Evolutionary conservation across 2,329 filamentous ascomycete species (phyloP).

Genomic region (Sclerotinia glacialis): DNA sequence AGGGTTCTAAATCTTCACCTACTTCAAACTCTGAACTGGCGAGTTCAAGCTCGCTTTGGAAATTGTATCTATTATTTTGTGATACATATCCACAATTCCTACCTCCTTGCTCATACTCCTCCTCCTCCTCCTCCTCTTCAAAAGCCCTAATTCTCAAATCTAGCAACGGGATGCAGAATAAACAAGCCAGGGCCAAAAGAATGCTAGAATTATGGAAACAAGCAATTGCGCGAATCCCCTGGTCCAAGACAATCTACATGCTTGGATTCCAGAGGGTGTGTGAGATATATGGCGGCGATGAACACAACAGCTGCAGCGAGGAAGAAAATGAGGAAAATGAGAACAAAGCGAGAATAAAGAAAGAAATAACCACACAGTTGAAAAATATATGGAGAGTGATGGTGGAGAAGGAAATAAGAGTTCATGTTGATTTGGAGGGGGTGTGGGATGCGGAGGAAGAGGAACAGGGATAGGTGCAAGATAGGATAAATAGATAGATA

Average conservation of each 20-base stretch:
- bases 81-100: slow-evolving; percentile 42
- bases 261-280: slow-evolving; percentile 50
- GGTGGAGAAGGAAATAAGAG: slow-evolving; percentile 58
- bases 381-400: slow-evolving; percentile 54
- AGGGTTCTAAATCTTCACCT: slow-evolving; percentile 41
- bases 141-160: neutral
- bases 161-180: neutral
- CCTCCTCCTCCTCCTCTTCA: neutral
- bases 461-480: neutral
- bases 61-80: slow-evolving; percentile 51
- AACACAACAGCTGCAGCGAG: too few relatives aligned
- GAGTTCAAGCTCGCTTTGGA: slow-evolving; percentile 48
- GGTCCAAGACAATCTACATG: slow-evolving; percentile 60
- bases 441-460: slow-evolving; percentile 9
- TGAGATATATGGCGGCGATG: neutral
- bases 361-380: slow-evolving; percentile 32
- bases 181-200: neutral
- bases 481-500: neutral
- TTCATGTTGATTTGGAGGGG: slow-evolving; percentile 54
- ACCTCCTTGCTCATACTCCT: neutral
- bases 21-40: slow-evolving; percentile 38
- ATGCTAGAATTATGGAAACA: slow-evolving; percentile 52
- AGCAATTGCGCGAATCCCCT: slow-evolving; percentile 57
- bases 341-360: slow-evolving; percentile 42
- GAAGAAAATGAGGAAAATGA: slow-evolving; percentile 33